phyloP scores from a whole-genome alignment of 202 grass and related monocot genomes.

The Brachypodium distachyon region DNA sequence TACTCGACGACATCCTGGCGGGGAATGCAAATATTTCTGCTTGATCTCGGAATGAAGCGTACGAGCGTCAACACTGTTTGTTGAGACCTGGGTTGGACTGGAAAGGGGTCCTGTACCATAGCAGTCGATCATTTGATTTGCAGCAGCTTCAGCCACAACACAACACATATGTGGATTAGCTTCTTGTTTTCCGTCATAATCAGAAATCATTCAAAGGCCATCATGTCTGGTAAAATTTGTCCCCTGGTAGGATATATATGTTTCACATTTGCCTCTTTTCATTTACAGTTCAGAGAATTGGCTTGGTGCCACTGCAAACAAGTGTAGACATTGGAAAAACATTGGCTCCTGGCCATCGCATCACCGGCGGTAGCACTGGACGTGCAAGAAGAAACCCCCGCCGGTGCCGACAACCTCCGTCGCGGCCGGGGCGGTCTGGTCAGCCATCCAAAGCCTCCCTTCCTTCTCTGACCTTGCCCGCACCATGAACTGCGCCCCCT shows the following conservation, averaged over 20 bases:
- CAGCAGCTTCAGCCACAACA: neutral
- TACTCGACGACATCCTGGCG: slow-evolving; percentile 54
- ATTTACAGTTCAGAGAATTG: neutral
- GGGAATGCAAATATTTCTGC: slow-evolving; percentile 36
- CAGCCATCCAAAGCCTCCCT: slow-evolving; percentile 55
- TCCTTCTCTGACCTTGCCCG: slow-evolving; percentile 49
- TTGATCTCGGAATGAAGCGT: slow-evolving; percentile 11
- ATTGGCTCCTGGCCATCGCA: no score
- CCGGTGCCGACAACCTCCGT: no score
- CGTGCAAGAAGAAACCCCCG: slow-evolving; percentile 43
- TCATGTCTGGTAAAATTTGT: no score
- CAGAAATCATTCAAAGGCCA: neutral
- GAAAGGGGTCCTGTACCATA: neutral
- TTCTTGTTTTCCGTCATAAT: neutral
- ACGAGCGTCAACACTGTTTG: neutral
- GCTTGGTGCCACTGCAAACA: no score
- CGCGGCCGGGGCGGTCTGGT: slow-evolving; percentile 5
- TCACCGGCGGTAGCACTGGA: slow-evolving; percentile 43
- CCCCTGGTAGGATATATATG: neutral
- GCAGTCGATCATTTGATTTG: neutral
- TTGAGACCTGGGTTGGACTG: neutral
- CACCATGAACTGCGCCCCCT: slow-evolving; percentile 70
- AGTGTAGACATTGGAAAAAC: no score
- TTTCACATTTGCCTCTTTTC: neutral
- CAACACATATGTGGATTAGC: neutral